Conservation (phyloP, 2,329 filamentous ascomycete species). For the Penicillium psychrosexuale region DNA sequence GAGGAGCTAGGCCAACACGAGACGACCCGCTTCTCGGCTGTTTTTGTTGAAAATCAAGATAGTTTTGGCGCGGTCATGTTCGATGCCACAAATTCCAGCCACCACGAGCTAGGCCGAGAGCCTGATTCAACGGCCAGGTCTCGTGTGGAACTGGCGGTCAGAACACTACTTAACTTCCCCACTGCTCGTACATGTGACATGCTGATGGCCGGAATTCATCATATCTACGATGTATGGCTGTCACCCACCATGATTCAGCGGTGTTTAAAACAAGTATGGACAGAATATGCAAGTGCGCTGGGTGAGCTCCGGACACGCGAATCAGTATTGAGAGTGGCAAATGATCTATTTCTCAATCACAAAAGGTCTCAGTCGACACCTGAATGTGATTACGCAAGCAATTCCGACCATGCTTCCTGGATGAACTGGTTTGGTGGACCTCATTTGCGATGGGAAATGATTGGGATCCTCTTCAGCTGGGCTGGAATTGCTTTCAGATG, state of each 20-base stretch:
- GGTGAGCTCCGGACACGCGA: not conserved
- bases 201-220: not conserved
- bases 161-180: not conserved
- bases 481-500: not conserved
- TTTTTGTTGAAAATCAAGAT: not conserved
- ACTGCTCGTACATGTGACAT: not conserved
- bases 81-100: not conserved
- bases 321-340: not conserved
- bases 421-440: not conserved
- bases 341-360: not conserved
- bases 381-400: not conserved
- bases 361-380: not conserved
- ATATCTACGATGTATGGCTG: not conserved
- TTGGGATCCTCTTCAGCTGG: not conserved
- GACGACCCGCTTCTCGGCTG: not conserved
- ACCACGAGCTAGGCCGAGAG: not conserved
- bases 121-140: not conserved
- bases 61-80: not conserved
- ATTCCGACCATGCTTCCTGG: not conserved
- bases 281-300: not conserved
- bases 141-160: not conserved
- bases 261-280: slow-evolving; percentile 1
- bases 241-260: not conserved
- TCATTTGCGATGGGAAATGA: slow-evolving; percentile 1
- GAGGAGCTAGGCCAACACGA: not conserved